A percentile compares a stretch with the other conserved stretches of the same genome.
phyloP scores from a whole-genome alignment of 495 filamentous ascomycete species.

The Ascobolus immersus region DNA sequence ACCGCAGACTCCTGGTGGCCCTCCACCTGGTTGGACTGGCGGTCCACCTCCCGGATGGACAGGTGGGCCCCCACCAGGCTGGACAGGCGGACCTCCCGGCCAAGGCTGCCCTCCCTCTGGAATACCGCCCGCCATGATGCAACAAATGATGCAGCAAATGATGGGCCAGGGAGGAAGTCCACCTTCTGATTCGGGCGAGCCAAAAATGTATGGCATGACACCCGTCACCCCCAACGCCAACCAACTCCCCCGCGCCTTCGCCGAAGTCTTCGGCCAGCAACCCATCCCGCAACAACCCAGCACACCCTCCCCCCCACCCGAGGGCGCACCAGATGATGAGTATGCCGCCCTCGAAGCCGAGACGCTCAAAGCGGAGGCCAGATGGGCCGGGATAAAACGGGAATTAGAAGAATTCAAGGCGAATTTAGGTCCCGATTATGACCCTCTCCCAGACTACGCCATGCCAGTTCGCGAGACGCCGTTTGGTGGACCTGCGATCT shows the following conservation, averaged over 20 bases:
- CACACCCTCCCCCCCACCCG: conserved; percentile 12
- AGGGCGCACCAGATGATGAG: too few species aligned
- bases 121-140: too few species aligned
- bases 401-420: conserved; percentile 41
- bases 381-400: conserved; percentile 50
- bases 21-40: conserved; percentile 9
- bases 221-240: conserved; percentile 25
- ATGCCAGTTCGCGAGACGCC: conserved; percentile 37
- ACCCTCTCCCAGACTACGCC: conserved; percentile 49
- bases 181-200: conserved; percentile 7
- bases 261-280: conserved; percentile 17
- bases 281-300: conserved; percentile 16
- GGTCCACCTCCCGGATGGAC: conserved; percentile 6
- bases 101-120: conserved; percentile 10
- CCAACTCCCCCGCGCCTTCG: conserved; percentile 32
- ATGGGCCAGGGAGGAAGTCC: not conserved
- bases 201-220: conserved; percentile 36
- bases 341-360: conserved; percentile 32
- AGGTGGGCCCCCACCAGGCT: not conserved
- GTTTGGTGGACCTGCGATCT: conserved; percentile 48
- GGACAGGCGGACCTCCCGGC: not conserved
- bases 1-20: conserved; percentile 15
- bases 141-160: too few species aligned
- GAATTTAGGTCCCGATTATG: conserved; percentile 49
- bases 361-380: conserved; percentile 41